These are phyloP conservation scores for Scutellospora calospora DNA, from an alignment of 371 early-diverging fungal genomes.

Conservation along the genomic window DNA sequence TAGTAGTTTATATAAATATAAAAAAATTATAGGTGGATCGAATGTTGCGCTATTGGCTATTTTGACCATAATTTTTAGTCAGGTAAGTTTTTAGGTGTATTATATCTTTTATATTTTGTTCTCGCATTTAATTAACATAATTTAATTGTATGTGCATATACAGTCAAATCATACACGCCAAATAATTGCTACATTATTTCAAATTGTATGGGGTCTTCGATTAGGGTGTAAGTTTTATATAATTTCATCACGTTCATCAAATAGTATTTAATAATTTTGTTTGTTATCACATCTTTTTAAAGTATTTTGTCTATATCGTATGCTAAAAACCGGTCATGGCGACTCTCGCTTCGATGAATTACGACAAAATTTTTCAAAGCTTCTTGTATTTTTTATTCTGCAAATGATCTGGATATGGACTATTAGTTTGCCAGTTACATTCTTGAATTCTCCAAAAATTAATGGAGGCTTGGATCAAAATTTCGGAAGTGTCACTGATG, in stretches of 20 bases:
- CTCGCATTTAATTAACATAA: not conserved
- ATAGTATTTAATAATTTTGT: not conserved
- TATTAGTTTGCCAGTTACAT: constrained; percentile 39
- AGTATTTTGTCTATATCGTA: constrained; percentile 43
- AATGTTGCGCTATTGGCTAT: constrained; percentile 36
- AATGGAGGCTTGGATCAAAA: constrained; percentile 3
- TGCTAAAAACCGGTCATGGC: constrained; percentile 27
- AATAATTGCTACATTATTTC: constrained; percentile 7
- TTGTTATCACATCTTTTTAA: too few species aligned
- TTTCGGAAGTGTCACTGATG: constrained; percentile 43
- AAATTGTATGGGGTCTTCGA: constrained; percentile 38
- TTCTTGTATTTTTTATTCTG: constrained; percentile 40
- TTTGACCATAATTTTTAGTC: constrained; percentile 29
- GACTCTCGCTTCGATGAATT: constrained; percentile 43
- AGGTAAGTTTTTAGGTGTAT: constrained; percentile 18
- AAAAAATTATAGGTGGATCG: constrained; percentile 16
- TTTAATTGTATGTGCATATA: not conserved
- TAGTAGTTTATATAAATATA: not conserved
- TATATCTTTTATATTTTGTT: not conserved
- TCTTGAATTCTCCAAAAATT: constrained; percentile 36
- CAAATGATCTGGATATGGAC: constrained; percentile 44
- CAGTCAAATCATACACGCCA: constrained; percentile 36
- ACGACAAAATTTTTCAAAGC: constrained; percentile 8
- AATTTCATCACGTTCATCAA: not conserved
- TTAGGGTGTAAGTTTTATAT: constrained; percentile 29